Conservation (phyloP, 768 basidiomycete genomes). For the Lactarius deliciosus region DNA sequence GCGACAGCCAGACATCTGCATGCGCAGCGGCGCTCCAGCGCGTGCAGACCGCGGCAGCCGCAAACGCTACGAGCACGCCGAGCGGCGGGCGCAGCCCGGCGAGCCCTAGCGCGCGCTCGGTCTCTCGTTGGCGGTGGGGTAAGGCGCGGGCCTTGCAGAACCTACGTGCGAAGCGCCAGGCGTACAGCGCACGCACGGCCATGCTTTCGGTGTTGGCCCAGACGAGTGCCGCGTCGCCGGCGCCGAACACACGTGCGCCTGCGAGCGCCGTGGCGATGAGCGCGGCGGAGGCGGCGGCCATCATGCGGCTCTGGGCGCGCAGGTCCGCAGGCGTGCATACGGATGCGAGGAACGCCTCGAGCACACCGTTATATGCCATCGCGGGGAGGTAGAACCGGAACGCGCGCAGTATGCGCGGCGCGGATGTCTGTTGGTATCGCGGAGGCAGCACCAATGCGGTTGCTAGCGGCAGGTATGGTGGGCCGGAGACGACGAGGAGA, state of each 20-base stretch:
- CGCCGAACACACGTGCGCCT: conserved; percentile 43
- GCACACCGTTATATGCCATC: conserved; percentile 84
- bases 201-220: conserved; percentile 76
- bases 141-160: conserved; percentile 43
- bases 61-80: conserved; percentile 33
- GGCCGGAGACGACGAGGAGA: conserved; percentile 56
- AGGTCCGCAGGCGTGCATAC: conserved; percentile 55
- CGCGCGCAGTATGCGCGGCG: conserved; percentile 69
- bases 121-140: neutral
- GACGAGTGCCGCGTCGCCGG: conserved; percentile 70
- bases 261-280: conserved; percentile 58
- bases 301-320: conserved; percentile 72
- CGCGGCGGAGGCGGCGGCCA: conserved; percentile 70
- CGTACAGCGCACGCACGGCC: conserved; percentile 60
- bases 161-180: conserved; percentile 45
- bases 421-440: conserved; percentile 69
- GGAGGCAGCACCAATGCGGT: conserved; percentile 68
- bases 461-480: conserved; percentile 69
- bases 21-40: conserved; percentile 32
- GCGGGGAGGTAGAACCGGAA: conserved; percentile 92
- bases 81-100: conserved; percentile 32
- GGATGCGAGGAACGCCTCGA: conserved; percentile 84
- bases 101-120: neutral
- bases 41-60: conserved; percentile 30
- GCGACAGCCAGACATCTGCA: conserved; percentile 24